Base-by-base conservation (phyloP, 2,329 filamentous ascomycete genomes). In the Colletotrichum tropicale region DNA sequence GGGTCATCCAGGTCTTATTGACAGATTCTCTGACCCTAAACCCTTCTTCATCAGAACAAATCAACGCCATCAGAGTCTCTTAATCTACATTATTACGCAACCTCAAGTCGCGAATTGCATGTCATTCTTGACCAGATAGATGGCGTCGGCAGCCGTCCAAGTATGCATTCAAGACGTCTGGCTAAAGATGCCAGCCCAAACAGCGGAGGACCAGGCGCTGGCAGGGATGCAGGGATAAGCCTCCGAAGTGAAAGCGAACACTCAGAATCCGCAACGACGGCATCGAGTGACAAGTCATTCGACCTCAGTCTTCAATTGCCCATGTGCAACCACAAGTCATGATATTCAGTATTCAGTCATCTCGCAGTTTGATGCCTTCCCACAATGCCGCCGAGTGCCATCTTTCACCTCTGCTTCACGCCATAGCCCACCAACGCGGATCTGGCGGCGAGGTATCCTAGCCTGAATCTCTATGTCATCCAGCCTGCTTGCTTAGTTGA, bases 221-320 rank as follows among this genome's bases (percentile, higher is more conserved):
- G n/a, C 70, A 69, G 70, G 70, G 70, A 60, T 75, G 15, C 69
- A 73, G 48, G 73, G 70, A 73, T 73, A 18, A 52, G 32, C 70
- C 73, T 73, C 70, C 73, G 64, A 73, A 64, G 56, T 75, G 32
- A 21, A 36, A 26, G 73, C 73, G 32, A 65, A 66, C 56, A 61
- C 21, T 21, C 21, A 26, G 5, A 21, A 32, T 18, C 18, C 61
- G 43, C 32, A 32, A 56, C 65, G 55, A 65, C 24, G 55, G 56
- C 16, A 43, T 68, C 55, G 30, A 72, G 30, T 66, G 62, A 72
- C 56, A 62, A 48, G 62, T 75, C 73, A 38, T 65, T 30, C 28
- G 62, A 38, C 58, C 30, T 52, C 21, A 30, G n/a, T 64, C 9
- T 26, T 58, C 56, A 26, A 36, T 38, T 48, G 60, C 8, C 32